Evolutionary conservation across 495 filamentous ascomycete genomes (phyloP).

Genomic region (Cercophora newfieldiana): DNA sequence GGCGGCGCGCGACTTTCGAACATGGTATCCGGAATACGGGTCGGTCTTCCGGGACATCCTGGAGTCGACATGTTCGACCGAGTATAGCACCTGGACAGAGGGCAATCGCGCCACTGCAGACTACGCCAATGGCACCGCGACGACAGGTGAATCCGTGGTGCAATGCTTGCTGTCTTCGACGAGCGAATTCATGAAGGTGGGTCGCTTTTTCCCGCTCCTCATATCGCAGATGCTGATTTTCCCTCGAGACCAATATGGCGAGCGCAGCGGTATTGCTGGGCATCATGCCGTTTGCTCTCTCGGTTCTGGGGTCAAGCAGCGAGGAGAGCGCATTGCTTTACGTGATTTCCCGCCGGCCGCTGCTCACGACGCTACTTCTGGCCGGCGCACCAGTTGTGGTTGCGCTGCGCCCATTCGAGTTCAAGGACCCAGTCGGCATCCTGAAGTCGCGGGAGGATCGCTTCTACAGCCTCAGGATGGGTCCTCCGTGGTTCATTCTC

Average conservation of each 20-base stretch:
- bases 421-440: slow-evolving; percentile 22
- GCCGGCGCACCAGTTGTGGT: slow-evolving; percentile 26
- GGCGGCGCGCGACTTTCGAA: not conserved
- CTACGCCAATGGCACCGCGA: slow-evolving; percentile 2
- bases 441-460: slow-evolving; percentile 6
- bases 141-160: slow-evolving; percentile 19
- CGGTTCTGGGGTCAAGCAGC: slow-evolving; percentile 24
- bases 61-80: not conserved
- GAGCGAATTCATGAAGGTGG: slow-evolving; percentile 33
- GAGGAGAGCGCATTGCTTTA: slow-evolving; percentile 25
- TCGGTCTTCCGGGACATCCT: not conserved
- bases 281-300: slow-evolving; percentile 30
- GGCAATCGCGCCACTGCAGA: not conserved
- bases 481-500: slow-evolving; percentile 13
- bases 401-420: slow-evolving; percentile 25
- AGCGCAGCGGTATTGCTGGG: slow-evolving; percentile 32
- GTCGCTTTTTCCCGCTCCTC: too few relatives aligned
- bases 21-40: slow-evolving; percentile 7
- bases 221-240: too few relatives aligned
- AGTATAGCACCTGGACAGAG: slow-evolving; percentile 1
- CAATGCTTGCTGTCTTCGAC: slow-evolving; percentile 29
- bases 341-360: slow-evolving; percentile 22
- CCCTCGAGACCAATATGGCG: slow-evolving; percentile 28
- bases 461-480: slow-evolving; percentile 14
- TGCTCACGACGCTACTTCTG: slow-evolving; percentile 25